phyloP scores from a whole-genome alignment of 2,329 filamentous ascomycete species.

The Fusarium sp. region DNA sequence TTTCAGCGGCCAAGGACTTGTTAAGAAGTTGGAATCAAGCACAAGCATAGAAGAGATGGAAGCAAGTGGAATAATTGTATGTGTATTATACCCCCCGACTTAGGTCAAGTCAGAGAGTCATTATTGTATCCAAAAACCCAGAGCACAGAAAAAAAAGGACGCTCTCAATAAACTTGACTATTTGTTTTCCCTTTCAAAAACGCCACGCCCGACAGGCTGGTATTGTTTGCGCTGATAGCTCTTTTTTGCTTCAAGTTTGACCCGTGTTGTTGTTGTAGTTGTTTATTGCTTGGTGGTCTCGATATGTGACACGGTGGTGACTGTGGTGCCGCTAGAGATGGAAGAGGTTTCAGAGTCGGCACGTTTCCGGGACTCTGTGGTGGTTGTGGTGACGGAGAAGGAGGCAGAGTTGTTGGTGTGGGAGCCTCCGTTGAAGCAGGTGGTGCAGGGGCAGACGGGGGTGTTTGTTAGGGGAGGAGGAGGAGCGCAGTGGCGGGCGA shows the following conservation, averaged over 20 bases:
- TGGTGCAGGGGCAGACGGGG: conserved; percentile 49
- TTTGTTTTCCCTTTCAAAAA: conserved; percentile 25
- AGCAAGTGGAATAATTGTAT: neutral
- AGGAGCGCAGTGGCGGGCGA: conserved; percentile 52
- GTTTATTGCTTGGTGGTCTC: conserved; percentile 39
- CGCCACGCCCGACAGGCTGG: conserved; percentile 24
- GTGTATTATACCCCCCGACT: neutral
- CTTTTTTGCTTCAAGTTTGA: neutral
- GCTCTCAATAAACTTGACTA: conserved; percentile 9
- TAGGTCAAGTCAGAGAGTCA: neutral
- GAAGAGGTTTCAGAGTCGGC: conserved; percentile 39
- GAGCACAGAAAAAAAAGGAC: neutral
- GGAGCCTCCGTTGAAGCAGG: conserved; percentile 46
- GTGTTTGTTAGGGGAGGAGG: conserved; percentile 49
- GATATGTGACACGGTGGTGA: conserved; percentile 34
- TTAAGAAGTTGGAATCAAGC: neutral
- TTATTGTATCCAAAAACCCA: neutral
- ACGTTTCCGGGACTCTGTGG: conserved; percentile 1
- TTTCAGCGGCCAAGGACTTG: neutral
- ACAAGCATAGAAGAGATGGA: neutral
- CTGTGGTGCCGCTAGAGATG: conserved; percentile 36
- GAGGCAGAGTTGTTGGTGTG: conserved; percentile 30
- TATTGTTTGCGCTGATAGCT: neutral
- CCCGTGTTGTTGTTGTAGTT: neutral
- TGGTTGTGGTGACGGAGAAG: conserved; percentile 6